These are phyloP conservation scores for Eucalyptus sp. DNA, from an alignment of 345 rosid genomes.

Conservation along the genomic window DNA sequence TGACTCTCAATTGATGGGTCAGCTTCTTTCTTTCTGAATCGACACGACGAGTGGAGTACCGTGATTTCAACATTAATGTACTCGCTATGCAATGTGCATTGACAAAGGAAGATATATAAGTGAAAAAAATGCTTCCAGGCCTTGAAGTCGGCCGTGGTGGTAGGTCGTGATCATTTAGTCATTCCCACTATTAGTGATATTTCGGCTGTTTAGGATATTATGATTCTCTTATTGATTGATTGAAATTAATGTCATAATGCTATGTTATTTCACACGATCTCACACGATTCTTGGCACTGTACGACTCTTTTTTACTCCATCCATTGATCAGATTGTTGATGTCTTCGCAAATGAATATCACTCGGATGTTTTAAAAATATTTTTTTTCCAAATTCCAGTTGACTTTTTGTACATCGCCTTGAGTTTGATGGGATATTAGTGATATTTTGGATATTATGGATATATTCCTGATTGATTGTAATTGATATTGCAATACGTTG, in stretches of 20 bases:
- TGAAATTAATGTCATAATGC: neutral
- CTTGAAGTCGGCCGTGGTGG: neutral
- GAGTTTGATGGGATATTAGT: neutral
- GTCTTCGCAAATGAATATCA: neutral
- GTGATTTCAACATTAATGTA: neutral
- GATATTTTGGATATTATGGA: neutral
- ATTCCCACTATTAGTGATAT: neutral
- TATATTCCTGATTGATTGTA: neutral
- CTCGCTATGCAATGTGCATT: neutral
- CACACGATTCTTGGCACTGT: neutral
- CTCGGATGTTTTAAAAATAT: neutral
- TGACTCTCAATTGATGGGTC: neutral
- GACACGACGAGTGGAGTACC: neutral
- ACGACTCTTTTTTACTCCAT: neutral
- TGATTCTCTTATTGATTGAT: neutral
- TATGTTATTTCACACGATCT: neutral
- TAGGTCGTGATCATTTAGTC: neutral
- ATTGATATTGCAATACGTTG: neutral
- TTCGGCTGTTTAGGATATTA: neutral
- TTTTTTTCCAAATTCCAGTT: neutral
- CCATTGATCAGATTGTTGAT: neutral
- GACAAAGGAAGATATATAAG: neutral
- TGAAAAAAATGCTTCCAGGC: neutral
- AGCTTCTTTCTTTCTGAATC: neutral
- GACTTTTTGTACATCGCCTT: neutral